Base-by-base conservation (phyloP, 2,329 filamentous ascomycete species). In the Fusarium albidum region DNA sequence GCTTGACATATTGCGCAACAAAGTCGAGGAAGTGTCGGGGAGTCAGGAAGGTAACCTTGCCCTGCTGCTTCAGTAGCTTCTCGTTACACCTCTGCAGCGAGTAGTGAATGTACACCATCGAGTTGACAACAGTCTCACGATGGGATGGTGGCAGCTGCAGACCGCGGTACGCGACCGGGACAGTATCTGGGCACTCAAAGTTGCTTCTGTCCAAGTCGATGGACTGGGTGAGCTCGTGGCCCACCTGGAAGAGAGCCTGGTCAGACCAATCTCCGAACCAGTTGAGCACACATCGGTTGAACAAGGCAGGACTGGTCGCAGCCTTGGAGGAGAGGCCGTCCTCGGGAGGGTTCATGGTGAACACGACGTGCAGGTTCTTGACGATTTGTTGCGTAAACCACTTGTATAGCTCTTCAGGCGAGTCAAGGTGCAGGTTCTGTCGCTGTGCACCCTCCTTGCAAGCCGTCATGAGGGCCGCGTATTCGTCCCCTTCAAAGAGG, bases 221-320 rank as follows among this genome's bases (percentile, higher is more conserved):
- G n/a, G 92, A 94, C 62, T 96, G 90, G 1, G 96, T 99, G 52
- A 99, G 85, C 74, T 99, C 95, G 59, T 91, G 92, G 18, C 91
- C 93, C 59, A 99, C 96, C 75, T 99, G 96, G 87, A 96, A 99
- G 15, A 99, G 83, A 31, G 95, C 96, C 77, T 99, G 95, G 73
- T 99, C 95, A 45, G 95, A 99, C 95, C 95, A 99, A 76, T 99
- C 95, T 61, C 95, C 95, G 72, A 99, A 97, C 95, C 95, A 99
- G 77, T 99, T 99, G 66, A 99, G 88, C 41, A 99, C 95, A 71
- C 95, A 99, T 82, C 95, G 89, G 79, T 99, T 99, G 88, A 99
- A 99, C 69, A 99, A 78, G 33, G 95, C 95, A 55, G 95, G 95
- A 83, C 92, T 97, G 4, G 96, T 99, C 25, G 95, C 96, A 50